These are phyloP conservation scores for Diaporthe destruens DNA, from an alignment of 2,329 filamentous ascomycete species.

Conservation along the genomic window DNA sequence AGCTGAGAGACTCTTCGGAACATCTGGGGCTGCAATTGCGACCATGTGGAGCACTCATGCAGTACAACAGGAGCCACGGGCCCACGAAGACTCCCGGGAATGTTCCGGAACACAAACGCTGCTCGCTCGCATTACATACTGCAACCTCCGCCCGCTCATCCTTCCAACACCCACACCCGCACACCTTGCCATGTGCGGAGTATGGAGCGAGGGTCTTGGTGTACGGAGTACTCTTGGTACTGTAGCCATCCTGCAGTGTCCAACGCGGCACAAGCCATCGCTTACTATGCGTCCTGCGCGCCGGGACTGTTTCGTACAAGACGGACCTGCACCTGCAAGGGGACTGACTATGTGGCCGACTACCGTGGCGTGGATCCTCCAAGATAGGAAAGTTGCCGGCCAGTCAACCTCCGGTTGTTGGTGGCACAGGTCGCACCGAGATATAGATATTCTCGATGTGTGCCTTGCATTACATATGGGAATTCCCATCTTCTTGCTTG, in stretches of 20 bases:
- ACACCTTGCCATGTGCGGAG: not conserved
- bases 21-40: not conserved
- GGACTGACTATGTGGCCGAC: conserved; percentile 1
- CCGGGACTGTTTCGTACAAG: not conserved
- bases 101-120: conserved; percentile 7
- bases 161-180: not conserved
- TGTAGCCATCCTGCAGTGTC: not conserved
- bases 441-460: too few species aligned
- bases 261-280: too few species aligned
- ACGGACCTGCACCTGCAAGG: conserved; percentile 2
- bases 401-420: not conserved
- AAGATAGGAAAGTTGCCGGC: conserved; percentile 17
- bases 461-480: not conserved
- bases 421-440: too few species aligned
- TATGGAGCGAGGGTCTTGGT: too few species aligned
- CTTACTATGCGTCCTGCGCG: not conserved
- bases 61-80: conserved; percentile 26
- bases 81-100: conserved; percentile 21
- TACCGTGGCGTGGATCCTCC: conserved; percentile 23
- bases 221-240: too few species aligned
- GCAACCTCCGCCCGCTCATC: not conserved
- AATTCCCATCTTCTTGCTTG: not conserved
- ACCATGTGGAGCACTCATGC: conserved; percentile 24
- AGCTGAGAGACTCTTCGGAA: conserved; percentile 2
- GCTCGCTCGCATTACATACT: not conserved